Percentiles rank a stretch among this genome's conserved stretches.
Evolutionary conservation across 73 alveolate genomes (phyloP).

Genomic region (Paramecium tetraurelia): DNA sequence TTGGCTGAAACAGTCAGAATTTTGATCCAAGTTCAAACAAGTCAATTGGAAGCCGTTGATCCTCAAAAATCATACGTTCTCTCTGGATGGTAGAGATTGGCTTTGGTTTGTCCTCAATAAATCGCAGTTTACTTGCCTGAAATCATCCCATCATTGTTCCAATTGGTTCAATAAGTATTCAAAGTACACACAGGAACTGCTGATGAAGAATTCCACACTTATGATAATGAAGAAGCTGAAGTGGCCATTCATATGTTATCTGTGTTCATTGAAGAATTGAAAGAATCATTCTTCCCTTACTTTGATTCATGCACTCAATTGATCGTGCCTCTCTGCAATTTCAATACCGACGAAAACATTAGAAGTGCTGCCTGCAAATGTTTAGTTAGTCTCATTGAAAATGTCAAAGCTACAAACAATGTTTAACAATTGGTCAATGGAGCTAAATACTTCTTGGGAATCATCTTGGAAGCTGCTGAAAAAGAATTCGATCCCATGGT

Average conservation of each 20-base stretch:
- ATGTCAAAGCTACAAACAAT: conserved; percentile 67
- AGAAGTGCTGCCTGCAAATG: conserved; percentile 82
- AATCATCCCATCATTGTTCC: conserved; percentile 78
- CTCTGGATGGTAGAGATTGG: conserved; percentile 91
- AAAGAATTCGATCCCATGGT: conserved; percentile 79
- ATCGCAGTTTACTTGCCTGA: conserved; percentile 74
- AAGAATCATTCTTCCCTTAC: conserved; percentile 73
- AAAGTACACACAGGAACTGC: conserved; percentile 62
- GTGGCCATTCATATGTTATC: conserved; percentile 85
- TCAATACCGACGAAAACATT: conserved; percentile 73
- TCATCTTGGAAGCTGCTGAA: conserved; percentile 68
- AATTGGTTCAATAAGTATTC: conserved; percentile 73
- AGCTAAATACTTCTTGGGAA: conserved; percentile 63
- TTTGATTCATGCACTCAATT: conserved; percentile 76
- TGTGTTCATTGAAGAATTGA: conserved; percentile 83
- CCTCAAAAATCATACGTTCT: conserved; percentile 81
- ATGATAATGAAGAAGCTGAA: conserved; percentile 88
- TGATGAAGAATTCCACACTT: conserved; percentile 74
- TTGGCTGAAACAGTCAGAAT: conserved; percentile 65
- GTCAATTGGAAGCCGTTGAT: conserved; percentile 70
- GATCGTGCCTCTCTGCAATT: conserved; percentile 69
- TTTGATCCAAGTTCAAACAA: conserved; percentile 71
- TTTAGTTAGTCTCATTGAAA: conserved; percentile 73
- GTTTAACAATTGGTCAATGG: conserved; percentile 27
- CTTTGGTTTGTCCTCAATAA: conserved; percentile 70